Evolutionary conservation across 495 filamentous ascomycete species (phyloP), one percentile per base, ranked within the genome.

Genomic region (Daldinia loculata): DNA sequence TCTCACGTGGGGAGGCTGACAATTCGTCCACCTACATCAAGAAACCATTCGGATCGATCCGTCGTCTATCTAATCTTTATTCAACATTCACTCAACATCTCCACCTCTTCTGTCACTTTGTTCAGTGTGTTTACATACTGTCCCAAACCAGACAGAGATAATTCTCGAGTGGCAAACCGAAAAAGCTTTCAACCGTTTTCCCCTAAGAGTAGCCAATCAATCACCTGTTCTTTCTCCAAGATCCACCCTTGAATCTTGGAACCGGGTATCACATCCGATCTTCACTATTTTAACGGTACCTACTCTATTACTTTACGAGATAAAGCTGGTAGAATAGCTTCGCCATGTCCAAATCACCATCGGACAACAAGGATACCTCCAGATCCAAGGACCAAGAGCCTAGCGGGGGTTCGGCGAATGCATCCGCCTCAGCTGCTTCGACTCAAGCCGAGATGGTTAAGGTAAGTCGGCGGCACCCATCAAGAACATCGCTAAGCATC

Each of bases 381-480:
- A 36, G 43, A 41, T 62, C 63, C 8, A 48, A 70, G 14, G 3
- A 58, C 48, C 41, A 59, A 11, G 58, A 50, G 45, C n/a, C 66
- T 57, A 63, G 67, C 15, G 63, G 62, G 41, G 9, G 24, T 48
- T 52, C 57, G 11, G 58, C n/a, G 5, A 30, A 51, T 34, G 43
- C 32, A 30, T 56, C 58, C 56, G 55, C 61, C 38, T 63, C 65
- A 50, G 36, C 34, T 48, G 60, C 22, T 3, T 66, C 67, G 29
- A 50, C 71, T 11, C 69, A 78, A 43, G 66, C 75, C 38, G 71
- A 76, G 27, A 53, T 79, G 55, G 66, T 72, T 62, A 68, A 79
- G 71, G 78, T 78, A 71, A 71, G 75, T 71, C 60, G 45, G 52
- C 39, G n/a, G 45, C 41, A 14, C 53, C n/a, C 22, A 32, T 22